Conservation (phyloP, 257 asterid species). For the Forsythia suspensa region DNA sequence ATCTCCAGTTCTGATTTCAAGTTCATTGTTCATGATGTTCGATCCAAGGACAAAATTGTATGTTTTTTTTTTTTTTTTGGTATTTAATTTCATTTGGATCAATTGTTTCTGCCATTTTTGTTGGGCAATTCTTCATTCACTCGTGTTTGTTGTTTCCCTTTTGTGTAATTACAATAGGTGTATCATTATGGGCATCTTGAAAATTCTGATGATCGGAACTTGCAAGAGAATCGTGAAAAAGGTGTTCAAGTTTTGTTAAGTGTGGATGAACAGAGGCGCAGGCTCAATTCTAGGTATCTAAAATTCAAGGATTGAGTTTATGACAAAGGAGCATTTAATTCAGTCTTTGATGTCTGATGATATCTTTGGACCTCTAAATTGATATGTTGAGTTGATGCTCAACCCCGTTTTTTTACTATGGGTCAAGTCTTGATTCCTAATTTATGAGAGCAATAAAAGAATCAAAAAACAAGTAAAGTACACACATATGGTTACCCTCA, state of each 20-base stretch:
- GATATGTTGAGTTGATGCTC: background rate
- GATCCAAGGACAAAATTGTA: slow-evolving; percentile 71
- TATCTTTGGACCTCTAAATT: background rate
- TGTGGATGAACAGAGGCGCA: slow-evolving; percentile 71
- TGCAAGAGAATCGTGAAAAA: slow-evolving; percentile 25
- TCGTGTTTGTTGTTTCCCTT: background rate
- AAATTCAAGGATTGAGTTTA: background rate
- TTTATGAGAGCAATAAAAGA: background rate
- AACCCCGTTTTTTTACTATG: background rate
- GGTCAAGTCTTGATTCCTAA: background rate
- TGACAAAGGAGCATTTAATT: background rate
- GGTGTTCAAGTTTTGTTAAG: slow-evolving; percentile 54
- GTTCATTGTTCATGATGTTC: slow-evolving; percentile 71
- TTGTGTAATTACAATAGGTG: slow-evolving; percentile 38
- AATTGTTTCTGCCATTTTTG: background rate
- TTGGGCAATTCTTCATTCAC: background rate
- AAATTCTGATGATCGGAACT: slow-evolving; percentile 28
- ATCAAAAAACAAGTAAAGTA: background rate
- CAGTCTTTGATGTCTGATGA: background rate
- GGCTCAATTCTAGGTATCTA: slow-evolving; percentile 56
- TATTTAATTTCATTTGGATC: background rate
- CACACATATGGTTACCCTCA: background rate
- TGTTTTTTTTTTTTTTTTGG: background rate
- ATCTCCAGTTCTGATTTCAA: slow-evolving; percentile 47
- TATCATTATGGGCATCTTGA: slow-evolving; percentile 66